Evolutionary conservation across 2,329 filamentous ascomycete genomes (phyloP).

Genomic region (Colletotrichum tropicicola): DNA sequence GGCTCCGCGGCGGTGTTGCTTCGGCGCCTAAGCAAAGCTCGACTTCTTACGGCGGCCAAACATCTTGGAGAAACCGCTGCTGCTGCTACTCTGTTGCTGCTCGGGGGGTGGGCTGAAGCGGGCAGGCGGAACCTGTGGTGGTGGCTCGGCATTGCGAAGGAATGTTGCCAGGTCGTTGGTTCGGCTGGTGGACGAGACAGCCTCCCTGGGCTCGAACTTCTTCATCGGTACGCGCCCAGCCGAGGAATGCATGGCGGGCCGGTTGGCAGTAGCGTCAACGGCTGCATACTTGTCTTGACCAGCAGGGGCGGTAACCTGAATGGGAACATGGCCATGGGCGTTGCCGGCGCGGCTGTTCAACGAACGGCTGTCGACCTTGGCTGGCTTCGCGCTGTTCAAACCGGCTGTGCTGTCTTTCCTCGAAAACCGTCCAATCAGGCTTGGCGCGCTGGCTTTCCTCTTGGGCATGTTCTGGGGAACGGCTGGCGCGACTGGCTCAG

Average conservation of each 20-base stretch:
- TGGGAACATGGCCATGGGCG: constrained; percentile 58
- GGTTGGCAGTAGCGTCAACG: constrained; percentile 35
- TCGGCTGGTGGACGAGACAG: constrained; percentile 49
- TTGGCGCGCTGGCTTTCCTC: constrained; percentile 72
- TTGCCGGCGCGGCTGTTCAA: constrained; percentile 49
- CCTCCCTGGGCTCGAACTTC: constrained; percentile 66
- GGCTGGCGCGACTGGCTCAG: constrained; percentile 50
- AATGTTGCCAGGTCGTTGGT: constrained; percentile 80
- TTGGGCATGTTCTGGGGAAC: constrained; percentile 53
- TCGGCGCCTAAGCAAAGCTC: constrained; percentile 37
- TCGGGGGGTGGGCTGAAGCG: constrained; percentile 34
- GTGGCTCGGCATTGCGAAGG: constrained; percentile 73
- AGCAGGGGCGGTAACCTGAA: constrained; percentile 59
- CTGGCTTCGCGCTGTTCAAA: constrained; percentile 35
- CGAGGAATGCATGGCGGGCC: constrained; percentile 33
- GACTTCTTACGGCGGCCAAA: constrained; percentile 61
- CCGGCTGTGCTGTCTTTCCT: constrained; percentile 44
- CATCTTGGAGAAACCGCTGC: constrained; percentile 54
- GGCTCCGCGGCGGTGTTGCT: constrained; percentile 8
- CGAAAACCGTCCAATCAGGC: constrained; percentile 68
- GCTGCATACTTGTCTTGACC: constrained; percentile 53
- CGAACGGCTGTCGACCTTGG: constrained; percentile 44
- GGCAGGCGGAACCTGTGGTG: constrained; percentile 46
- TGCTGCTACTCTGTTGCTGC: constrained; percentile 44
- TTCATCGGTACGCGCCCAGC: constrained; percentile 61